phyloP scores from a whole-genome alignment of 2,329 filamentous ascomycete genomes.

The Fonsecaea pugnacius region DNA sequence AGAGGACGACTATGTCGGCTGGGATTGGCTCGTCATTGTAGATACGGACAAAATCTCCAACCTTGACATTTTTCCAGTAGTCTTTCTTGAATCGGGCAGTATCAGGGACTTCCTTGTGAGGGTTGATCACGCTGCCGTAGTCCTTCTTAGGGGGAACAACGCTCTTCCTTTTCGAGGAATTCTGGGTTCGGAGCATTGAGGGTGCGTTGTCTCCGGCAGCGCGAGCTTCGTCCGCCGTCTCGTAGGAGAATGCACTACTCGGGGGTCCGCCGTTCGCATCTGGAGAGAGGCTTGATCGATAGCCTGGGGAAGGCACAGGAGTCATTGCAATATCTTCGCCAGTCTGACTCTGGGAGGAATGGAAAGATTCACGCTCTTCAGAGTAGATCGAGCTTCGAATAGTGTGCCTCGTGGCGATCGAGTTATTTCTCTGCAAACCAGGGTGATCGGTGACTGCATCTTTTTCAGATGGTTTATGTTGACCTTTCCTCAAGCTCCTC shows the following conservation, averaged over 20 bases:
- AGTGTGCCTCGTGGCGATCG: constrained; percentile 65
- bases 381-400: constrained; percentile 62
- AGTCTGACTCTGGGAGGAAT: constrained; percentile 54
- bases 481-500: constrained; percentile 47
- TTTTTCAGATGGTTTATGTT: constrained; percentile 55
- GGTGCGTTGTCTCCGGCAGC: constrained; percentile 28
- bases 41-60: constrained; percentile 93
- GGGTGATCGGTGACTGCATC: constrained; percentile 56
- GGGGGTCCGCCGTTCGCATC: constrained; percentile 34
- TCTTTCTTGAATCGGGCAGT: constrained; percentile 88
- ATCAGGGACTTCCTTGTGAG: constrained; percentile 65
- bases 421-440: constrained; percentile 61
- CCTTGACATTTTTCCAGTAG: constrained; percentile 91
- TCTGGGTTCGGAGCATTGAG: constrained; percentile 26
- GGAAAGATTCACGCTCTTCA: constrained; percentile 53
- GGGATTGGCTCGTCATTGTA: constrained; percentile 97
- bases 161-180: constrained; percentile 30
- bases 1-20: constrained; percentile 87
- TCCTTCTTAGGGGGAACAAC: constrained; percentile 52
- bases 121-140: constrained; percentile 75
- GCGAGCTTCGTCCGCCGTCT: constrained; percentile 35
- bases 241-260: constrained; percentile 38
- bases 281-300: constrained; percentile 43
- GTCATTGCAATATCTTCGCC: constrained; percentile 89
- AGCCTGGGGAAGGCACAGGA: constrained; percentile 71